Conservation (phyloP, 2,329 filamentous ascomycete species). For the Aspergillus latus region DNA sequence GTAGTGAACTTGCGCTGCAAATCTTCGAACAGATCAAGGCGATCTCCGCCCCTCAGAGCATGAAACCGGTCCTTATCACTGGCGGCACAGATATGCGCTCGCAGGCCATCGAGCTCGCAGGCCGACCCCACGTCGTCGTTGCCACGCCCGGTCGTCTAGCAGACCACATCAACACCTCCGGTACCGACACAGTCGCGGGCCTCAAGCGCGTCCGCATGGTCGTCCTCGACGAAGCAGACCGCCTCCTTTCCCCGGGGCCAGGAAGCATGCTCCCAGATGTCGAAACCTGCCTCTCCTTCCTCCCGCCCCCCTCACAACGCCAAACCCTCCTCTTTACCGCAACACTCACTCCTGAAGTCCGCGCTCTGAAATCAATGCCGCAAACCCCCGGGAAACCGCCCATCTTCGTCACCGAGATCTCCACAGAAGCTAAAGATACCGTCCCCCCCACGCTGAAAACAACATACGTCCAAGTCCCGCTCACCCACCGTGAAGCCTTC, state of each 20-base stretch:
- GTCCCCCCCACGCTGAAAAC: conserved; percentile 80
- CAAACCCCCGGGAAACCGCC: conserved; percentile 67
- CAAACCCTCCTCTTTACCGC: conserved; percentile 96
- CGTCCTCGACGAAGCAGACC: conserved; percentile 93
- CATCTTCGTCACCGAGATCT: conserved; percentile 87
- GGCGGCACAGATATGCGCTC: conserved; percentile 89
- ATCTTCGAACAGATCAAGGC: conserved; percentile 96
- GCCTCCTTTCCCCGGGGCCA: conserved; percentile 70
- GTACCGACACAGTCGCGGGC: conserved; percentile 83
- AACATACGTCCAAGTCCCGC: conserved; percentile 81
- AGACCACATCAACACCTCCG: conserved; percentile 88
- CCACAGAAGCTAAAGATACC: conserved; percentile 64
- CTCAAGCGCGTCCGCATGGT: conserved; percentile 77
- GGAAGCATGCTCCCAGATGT: conserved; percentile 95
- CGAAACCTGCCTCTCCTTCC: conserved; percentile 77
- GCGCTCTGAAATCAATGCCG: conserved; percentile 77
- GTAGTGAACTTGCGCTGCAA: conserved; percentile 83
- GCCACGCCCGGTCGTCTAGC: conserved; percentile 90
- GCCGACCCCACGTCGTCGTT: conserved; percentile 86
- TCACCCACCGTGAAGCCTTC: conserved; percentile 93
- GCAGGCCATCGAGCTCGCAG: conserved; percentile 80
- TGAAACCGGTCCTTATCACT: conserved; percentile 87
- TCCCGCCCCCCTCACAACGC: conserved; percentile 75
- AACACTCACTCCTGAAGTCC: conserved; percentile 89
- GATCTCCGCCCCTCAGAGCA: conserved; percentile 79